Percentiles rank a stretch among this genome's conserved stretches.
phyloP scores from a whole-genome alignment of 1,139 yeast genomes.

The Pneumocystis oryctolagi region DNA sequence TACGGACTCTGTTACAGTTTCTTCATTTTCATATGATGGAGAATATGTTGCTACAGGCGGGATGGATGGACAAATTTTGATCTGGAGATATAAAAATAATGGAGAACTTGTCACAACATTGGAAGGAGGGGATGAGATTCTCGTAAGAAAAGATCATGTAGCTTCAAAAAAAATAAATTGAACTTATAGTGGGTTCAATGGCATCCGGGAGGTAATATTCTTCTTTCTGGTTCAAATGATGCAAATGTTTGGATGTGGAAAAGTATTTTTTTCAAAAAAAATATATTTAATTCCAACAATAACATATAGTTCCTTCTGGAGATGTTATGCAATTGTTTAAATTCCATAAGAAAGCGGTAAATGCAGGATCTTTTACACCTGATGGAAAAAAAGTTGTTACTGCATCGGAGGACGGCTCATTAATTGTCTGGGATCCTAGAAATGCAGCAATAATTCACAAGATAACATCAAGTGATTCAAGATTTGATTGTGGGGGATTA shows the following conservation, averaged over 20 bases:
- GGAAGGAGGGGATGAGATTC: slow-evolving; percentile 74
- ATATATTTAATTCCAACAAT: background rate
- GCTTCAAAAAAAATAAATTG: background rate
- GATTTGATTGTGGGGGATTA: slow-evolving; percentile 24
- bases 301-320: slow-evolving; percentile 28
- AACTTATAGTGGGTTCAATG: slow-evolving; percentile 43
- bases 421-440: slow-evolving; percentile 82
- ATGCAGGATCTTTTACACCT: slow-evolving; percentile 29
- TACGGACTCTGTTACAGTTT: slow-evolving; percentile 74
- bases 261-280: slow-evolving; percentile 3
- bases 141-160: slow-evolving; percentile 12
- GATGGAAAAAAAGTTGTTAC: slow-evolving; percentile 37
- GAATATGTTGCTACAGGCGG: slow-evolving; percentile 73
- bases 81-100: slow-evolving; percentile 53
- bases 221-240: slow-evolving; percentile 89
- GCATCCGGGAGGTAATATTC: slow-evolving; percentile 58
- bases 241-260: slow-evolving; percentile 93
- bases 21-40: slow-evolving; percentile 75
- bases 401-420: slow-evolving; percentile 73
- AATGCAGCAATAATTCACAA: slow-evolving; percentile 35
- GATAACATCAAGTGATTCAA: slow-evolving; percentile 78
- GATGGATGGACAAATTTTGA: slow-evolving; percentile 76
- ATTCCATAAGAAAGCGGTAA: slow-evolving; percentile 44
- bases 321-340: slow-evolving; percentile 46
- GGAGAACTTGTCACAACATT: slow-evolving; percentile 62